phyloP scores from a whole-genome alignment of 805 yeast species.

The Lipomyces orientalis region DNA sequence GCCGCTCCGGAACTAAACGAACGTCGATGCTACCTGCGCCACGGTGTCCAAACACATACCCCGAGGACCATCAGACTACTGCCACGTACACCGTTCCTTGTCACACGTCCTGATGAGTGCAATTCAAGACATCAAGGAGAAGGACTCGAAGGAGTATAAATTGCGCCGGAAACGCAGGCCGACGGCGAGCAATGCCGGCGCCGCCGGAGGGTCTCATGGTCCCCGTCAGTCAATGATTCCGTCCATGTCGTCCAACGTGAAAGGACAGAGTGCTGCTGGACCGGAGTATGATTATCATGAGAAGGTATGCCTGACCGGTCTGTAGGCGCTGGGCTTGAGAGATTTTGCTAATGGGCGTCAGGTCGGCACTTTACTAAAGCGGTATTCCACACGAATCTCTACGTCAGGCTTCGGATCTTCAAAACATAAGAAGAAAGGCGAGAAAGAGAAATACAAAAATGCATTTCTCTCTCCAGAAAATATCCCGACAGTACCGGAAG shows the following conservation, averaged over 20 bases:
- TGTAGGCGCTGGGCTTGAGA: background rate
- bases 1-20: background rate
- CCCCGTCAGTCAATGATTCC: constrained; percentile 35
- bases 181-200: background rate
- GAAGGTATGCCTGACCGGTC: constrained; percentile 15
- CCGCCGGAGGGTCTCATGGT: background rate
- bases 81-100: background rate
- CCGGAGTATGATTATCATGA: constrained; percentile 16
- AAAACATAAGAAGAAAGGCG: constrained; percentile 8
- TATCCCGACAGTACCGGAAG: constrained; percentile 10
- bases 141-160: constrained; percentile 2
- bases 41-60: background rate
- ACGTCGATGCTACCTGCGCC: no score
- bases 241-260: constrained; percentile 29
- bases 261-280: constrained; percentile 3
- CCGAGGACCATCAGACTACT: background rate
- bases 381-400: constrained; percentile 29
- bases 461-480: constrained; percentile 19
- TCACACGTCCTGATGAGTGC: constrained; percentile 8
- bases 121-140: background rate
- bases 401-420: constrained; percentile 4
- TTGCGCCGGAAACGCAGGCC: constrained; percentile 23
- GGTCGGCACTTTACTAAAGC: constrained; percentile 36
- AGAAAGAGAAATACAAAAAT: constrained; percentile 19
- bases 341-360: background rate